Evolutionary conservation across 139 green algal species (phyloP), one percentile per base, ranked within the genome.

Genomic region (Mesotaenium endlicherianum): DNA sequence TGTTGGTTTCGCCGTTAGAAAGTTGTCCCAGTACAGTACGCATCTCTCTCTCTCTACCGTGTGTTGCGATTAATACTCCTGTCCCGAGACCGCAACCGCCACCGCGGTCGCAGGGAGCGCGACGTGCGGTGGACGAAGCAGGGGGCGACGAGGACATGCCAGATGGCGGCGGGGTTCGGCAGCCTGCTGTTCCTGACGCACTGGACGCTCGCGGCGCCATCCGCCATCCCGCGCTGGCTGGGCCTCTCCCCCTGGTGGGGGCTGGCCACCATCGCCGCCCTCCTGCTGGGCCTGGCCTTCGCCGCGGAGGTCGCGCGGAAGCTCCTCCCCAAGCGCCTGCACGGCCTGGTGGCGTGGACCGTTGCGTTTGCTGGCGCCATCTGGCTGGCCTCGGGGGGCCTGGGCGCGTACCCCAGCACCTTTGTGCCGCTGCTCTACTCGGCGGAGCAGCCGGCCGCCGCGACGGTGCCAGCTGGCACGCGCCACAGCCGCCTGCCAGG

Each of bases 111-210:
- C 60, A 72, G 70, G n/a, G 41, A 78, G 49, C 70, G 70, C 4
- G 14, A 53, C 45, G 3, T 44, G 11, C 57, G 41, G 11, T 83
- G 70, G 45, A 60, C 71, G 16, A 39, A 39, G 31, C n/a, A 64
- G 4, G 80, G 71, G 45, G 77, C 31, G 38, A 0, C 76, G 40
- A 72, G 71, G 20, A 76, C 42, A 8, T 67, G 49, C 31, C 81
- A 87, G 49, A 86, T 86, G 40, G 81, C 43, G 8, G 42, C 58
- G 34, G 74, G 81, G 38, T 75, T 86, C 1, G 81, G 81, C 38
- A 77, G 72, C 42, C 75, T 87, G 26, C 8, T 87, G 6, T 87
- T 87, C 57, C 30, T 84, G 42, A 67, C 17, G 49, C 81, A 87
- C 50, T 87, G 60, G 59, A 40, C 86, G 31, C 72, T 87, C 39